phyloP scores from a whole-genome alignment of 139 green algal species.

The Auxenochlorella pyrenoidosa region DNA sequence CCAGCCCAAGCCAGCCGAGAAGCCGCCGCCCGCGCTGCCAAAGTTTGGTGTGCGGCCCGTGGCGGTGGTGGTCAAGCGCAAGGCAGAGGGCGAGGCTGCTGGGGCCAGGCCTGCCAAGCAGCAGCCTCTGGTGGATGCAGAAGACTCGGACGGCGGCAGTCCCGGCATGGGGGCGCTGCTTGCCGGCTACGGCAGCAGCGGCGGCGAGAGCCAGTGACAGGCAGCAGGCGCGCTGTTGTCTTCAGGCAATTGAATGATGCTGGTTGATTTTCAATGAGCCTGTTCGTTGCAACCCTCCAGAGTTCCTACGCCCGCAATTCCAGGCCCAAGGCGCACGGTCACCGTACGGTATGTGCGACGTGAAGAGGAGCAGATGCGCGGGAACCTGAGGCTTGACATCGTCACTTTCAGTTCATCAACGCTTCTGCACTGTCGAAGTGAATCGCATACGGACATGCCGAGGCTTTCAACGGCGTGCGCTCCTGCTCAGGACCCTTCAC shows the following conservation, averaged over 20 bases:
- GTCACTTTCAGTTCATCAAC: too few species aligned
- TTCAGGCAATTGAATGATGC: neutral
- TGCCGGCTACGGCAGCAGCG: conserved; percentile 33
- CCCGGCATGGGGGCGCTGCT: conserved; percentile 6
- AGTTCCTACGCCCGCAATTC: too few species aligned
- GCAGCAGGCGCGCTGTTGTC: neutral
- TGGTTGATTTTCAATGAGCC: neutral
- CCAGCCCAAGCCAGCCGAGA: conserved; percentile 2
- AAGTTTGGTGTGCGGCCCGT: conserved; percentile 37
- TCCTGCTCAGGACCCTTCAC: too few species aligned
- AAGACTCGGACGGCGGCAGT: neutral
- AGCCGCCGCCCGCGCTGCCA: conserved; percentile 18
- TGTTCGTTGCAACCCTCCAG: too few species aligned
- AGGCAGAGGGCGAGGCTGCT: conserved; percentile 2
- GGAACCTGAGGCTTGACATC: too few species aligned
- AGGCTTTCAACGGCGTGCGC: too few species aligned
- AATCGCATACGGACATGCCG: too few species aligned
- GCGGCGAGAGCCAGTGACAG: conserved; percentile 9
- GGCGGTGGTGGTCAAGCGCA: conserved; percentile 44
- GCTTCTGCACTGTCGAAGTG: too few species aligned
- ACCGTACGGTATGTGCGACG: too few species aligned
- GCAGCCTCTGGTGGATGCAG: neutral
- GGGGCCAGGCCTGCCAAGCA: conserved; percentile 25
- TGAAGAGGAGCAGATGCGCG: too few species aligned
- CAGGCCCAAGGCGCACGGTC: too few species aligned